phyloP scores from a whole-genome alignment of 1,284 basidiomycete genomes.

The Malassezia vespertilionis region DNA sequence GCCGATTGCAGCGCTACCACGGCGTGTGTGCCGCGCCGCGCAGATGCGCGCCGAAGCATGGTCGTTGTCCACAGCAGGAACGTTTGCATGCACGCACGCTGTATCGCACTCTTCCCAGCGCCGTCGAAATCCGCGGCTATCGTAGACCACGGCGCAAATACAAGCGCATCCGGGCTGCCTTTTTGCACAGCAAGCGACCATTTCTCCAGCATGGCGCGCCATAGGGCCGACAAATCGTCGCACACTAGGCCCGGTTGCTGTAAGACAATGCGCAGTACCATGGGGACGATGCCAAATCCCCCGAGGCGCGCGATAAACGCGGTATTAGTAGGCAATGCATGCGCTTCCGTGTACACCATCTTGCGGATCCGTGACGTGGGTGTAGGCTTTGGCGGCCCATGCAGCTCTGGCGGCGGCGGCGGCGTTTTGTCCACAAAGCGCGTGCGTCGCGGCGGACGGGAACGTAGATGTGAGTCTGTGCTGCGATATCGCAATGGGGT shows the following conservation, averaged over 20 bases:
- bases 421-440: too few species aligned
- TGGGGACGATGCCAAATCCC: not conserved
- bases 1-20: conserved; percentile 12
- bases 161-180: not conserved
- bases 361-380: not conserved
- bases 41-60: not conserved
- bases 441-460: not conserved
- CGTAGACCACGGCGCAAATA: not conserved
- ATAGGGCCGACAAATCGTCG: not conserved
- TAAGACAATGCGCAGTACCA: not conserved
- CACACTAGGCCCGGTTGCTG: not conserved
- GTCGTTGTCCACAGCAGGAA: conserved; percentile 11
- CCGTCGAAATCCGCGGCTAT: conserved; percentile 1
- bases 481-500: not conserved
- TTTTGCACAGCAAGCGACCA: not conserved
- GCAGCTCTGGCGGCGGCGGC: not conserved
- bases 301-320: not conserved
- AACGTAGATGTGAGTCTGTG: not conserved
- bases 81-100: conserved; percentile 8
- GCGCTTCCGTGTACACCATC: not conserved
- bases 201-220: not conserved
- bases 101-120: conserved; percentile 6
- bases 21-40: not conserved
- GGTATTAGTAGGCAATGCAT: not conserved
- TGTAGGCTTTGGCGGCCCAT: not conserved